Percentiles rank a stretch among this genome's conserved stretches.
phyloP scores from a whole-genome alignment of 2,329 filamentous ascomycete genomes.

The Aspergillus alliaceus region DNA sequence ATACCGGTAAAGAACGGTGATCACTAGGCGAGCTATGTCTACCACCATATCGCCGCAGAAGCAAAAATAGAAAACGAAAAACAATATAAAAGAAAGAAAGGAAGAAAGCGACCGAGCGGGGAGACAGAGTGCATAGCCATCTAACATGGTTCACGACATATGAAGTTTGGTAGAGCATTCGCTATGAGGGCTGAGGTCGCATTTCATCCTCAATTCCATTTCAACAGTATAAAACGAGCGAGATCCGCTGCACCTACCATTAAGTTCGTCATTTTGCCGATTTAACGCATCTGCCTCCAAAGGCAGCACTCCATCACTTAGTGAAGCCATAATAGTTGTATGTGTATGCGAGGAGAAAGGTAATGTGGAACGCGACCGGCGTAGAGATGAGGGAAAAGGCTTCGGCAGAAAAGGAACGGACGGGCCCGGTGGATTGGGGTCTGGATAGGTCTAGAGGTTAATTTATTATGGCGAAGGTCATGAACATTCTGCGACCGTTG shows the following conservation, averaged over 20 bases:
- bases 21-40: not conserved
- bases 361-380: conserved; percentile 20
- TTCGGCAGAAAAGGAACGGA: not conserved
- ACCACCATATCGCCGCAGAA: not conserved
- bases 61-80: not conserved
- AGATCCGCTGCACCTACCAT: not conserved
- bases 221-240: not conserved
- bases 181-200: not conserved
- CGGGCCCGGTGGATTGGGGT: not conserved
- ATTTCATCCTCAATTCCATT: not conserved
- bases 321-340: conserved; percentile 23
- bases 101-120: not conserved
- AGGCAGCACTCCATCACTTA: conserved; percentile 27
- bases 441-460: conserved; percentile 1
- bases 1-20: not conserved
- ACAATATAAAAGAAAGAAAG: not conserved
- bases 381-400: conserved; percentile 1
- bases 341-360: not conserved
- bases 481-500: conserved; percentile 13
- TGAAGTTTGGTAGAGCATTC: not conserved
- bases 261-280: conserved; percentile 14
- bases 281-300: conserved; percentile 23
- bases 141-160: not conserved
- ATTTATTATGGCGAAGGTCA: conserved; percentile 3
- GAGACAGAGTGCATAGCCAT: not conserved